Evolutionary conservation across 257 asterid genomes (phyloP).

Genomic region (Voacanga thouarsii): DNA sequence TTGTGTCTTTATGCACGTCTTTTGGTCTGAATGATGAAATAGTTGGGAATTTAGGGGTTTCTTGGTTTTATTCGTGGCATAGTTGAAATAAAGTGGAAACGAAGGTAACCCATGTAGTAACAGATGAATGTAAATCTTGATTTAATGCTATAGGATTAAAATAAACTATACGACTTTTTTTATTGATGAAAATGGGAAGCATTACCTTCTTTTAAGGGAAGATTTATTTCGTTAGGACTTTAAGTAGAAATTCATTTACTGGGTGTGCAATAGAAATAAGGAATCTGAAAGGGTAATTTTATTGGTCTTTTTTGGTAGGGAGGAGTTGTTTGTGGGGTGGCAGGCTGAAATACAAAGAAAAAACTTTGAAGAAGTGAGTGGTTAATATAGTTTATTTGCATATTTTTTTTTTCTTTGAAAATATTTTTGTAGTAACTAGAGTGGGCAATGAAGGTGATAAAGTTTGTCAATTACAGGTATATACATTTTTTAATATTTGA

Average conservation of each 20-base stretch:
- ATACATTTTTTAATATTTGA: background rate
- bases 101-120: background rate
- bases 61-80: background rate
- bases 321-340: background rate
- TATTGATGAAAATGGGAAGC: background rate
- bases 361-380: background rate
- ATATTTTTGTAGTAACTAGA: background rate
- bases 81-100: background rate
- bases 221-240: background rate
- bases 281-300: background rate
- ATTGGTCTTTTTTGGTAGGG: background rate
- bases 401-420: background rate
- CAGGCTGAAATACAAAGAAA: no score
- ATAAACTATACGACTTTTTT: background rate
- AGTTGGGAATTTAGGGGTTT: conserved; percentile 18
- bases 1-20: background rate
- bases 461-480: background rate
- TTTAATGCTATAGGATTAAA: background rate
- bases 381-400: background rate
- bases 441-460: background rate
- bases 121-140: background rate
- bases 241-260: no score
- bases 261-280: background rate
- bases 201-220: background rate
- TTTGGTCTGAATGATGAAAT: background rate